Evolutionary conservation across 345 rosid genomes (phyloP), one percentile per base, ranked within the genome.

Genomic region (Excoecaria cochinchinensis): DNA sequence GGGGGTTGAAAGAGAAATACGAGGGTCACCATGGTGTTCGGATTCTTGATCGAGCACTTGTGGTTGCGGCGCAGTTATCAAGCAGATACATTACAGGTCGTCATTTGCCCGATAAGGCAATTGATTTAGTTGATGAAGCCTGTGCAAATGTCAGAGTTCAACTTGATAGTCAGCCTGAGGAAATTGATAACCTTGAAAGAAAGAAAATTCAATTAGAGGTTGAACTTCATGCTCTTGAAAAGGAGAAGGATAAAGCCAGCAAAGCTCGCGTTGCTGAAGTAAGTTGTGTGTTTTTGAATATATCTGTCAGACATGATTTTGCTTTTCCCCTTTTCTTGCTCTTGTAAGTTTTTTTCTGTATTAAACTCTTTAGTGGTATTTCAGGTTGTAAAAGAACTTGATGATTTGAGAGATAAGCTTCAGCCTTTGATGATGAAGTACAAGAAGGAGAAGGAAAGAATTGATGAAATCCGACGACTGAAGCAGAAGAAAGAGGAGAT

Each of bases 1-100:
- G 99, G 80, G 99, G 97, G 12, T 84, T 95, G 79, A 95, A 95
- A 52, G 99, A 95, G 88, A 95, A 79, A 58, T 95, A 91, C 10
- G 99, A 92, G 73, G 99, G 97, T 16, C 99, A 92, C 70, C 99
- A 95, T 72, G 99, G 99, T 85, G 97, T 92, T 22, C 79, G 95
- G 2, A 95, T 95, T 64, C 90, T 86, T 13, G 99, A 95, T 58
- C 85, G 95, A 48, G 99, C 97, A 61, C 90, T 95, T 25, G 87
- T 92, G 7, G 84, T 87, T 69, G 97, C 99, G 4, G 97, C 97
- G 5, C 99, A 92, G 76, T 74, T 95, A n/a, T 95, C 99, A 38
- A 89, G 90, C 70, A 85, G 97, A 71, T 95, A 95, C 24, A 95
- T 95, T 6, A 91, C 97, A 39, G 98, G 94, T 25, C 97, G 97